phyloP scores from a whole-genome alignment of 441 rosid species.

The Eugenia klotzschiana region DNA sequence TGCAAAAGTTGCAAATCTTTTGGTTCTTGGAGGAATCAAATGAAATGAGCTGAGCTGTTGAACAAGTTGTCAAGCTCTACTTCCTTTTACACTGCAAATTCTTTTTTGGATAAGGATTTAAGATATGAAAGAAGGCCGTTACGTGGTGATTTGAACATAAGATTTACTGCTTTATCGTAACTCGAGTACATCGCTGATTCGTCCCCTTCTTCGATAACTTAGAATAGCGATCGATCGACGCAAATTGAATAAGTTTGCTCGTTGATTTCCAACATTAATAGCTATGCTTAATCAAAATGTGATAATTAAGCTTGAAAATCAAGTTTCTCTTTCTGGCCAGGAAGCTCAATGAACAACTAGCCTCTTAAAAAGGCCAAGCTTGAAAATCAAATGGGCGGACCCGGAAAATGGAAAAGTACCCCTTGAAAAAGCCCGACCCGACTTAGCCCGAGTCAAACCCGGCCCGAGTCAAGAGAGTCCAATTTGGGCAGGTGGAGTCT shows the following conservation, averaged over 20 bases:
- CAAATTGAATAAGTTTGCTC: neutral
- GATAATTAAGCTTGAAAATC: neutral
- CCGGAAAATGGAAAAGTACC: neutral
- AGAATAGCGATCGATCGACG: fast-evolving
- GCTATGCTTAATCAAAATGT: neutral
- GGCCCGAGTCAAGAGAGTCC: neutral
- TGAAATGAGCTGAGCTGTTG: neutral
- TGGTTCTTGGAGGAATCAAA: neutral
- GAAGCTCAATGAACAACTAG: neutral
- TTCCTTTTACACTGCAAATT: neutral
- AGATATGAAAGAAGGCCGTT: neutral
- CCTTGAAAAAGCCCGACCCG: neutral
- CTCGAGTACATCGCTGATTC: neutral
- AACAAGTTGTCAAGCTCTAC: neutral
- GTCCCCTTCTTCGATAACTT: neutral
- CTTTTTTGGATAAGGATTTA: neutral
- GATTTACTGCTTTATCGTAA: neutral
- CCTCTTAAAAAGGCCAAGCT: neutral
- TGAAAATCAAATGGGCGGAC: neutral
- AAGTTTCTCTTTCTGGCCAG: neutral
- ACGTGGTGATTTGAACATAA: fast-evolving
- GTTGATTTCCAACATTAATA: neutral
- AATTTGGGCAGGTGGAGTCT: neutral
- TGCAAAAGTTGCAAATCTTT: neutral
- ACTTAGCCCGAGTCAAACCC: neutral